phyloP scores from a whole-genome alignment of 495 filamentous ascomycete species.

The Tuber aestivum region DNA sequence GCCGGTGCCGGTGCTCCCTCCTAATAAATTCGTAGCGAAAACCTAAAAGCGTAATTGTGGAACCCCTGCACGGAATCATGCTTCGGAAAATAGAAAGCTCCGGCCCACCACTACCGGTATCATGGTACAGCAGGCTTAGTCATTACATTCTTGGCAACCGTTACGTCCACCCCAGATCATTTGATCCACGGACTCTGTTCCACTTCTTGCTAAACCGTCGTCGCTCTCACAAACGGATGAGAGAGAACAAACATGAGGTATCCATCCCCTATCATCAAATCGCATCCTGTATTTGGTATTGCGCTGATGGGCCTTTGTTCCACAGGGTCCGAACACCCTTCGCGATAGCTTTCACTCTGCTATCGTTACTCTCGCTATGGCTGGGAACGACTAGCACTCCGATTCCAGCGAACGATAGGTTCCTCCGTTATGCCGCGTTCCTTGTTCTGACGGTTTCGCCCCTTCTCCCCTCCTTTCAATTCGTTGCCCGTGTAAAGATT shows the following conservation, averaged over 20 bases:
- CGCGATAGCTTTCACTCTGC: slow-evolving; percentile 69
- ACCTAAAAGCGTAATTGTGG: neutral
- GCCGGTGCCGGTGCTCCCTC: neutral
- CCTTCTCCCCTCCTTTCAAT: neutral
- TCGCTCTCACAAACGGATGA: slow-evolving; percentile 11
- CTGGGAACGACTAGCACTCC: slow-evolving; percentile 62
- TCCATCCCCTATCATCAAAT: slow-evolving; percentile 5
- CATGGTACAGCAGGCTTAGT: neutral
- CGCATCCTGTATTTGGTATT: neutral
- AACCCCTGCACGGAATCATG: neutral
- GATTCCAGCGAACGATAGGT: slow-evolving; percentile 72
- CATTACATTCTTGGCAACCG: slow-evolving; percentile 1
- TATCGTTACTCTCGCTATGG: slow-evolving; percentile 70
- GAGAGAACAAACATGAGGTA: slow-evolving; percentile 20
- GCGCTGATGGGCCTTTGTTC: slow-evolving; percentile 13
- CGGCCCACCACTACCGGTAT: no score
- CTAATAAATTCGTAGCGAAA: neutral
- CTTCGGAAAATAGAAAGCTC: neutral
- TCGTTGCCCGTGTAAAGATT: neutral
- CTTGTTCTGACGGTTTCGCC: slow-evolving; percentile 64
- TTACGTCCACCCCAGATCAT: neutral
- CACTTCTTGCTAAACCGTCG: neutral
- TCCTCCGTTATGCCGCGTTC: slow-evolving; percentile 83
- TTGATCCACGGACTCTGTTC: slow-evolving; percentile 1
- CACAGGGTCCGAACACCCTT: slow-evolving; percentile 62